A percentile compares a stretch with the other conserved stretches of the same genome.
Evolutionary conservation across 441 rosid genomes (phyloP).

Genomic region (Omphalea diandra): DNA sequence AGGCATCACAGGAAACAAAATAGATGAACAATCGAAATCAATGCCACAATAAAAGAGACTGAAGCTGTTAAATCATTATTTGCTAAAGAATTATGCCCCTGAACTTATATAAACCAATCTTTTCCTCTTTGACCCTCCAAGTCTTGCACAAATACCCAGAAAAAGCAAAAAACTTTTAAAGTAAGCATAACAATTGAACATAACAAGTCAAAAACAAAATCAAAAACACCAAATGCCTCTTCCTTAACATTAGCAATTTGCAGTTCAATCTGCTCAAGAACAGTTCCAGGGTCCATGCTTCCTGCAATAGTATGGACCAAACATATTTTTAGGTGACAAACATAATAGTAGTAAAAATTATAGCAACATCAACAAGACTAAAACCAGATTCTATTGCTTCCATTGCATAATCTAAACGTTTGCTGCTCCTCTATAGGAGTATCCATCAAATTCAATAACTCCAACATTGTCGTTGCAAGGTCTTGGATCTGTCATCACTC

Average conservation of each 20-base stretch:
- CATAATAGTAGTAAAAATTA: background rate
- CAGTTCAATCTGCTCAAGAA: conserved; percentile 78
- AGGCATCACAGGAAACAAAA: conserved; percentile 76
- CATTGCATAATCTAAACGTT: conserved; percentile 65
- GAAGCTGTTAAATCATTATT: conserved; percentile 58
- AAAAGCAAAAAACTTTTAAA: background rate
- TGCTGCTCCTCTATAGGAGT: conserved; percentile 96
- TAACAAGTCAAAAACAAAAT: background rate
- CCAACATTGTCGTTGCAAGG: conserved; percentile 85
- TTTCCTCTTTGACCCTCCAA: conserved; percentile 9
- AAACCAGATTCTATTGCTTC: conserved; percentile 85
- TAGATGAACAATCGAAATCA: conserved; percentile 69
- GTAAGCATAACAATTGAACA: background rate
- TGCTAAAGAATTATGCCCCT: conserved; percentile 7
- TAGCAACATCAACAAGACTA: background rate
- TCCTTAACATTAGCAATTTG: conserved; percentile 80
- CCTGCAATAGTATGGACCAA: conserved; percentile 34
- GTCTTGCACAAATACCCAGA: conserved; percentile 14
- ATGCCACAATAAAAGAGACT: conserved; percentile 47
- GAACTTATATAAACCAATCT: background rate
- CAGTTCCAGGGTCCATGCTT: conserved; percentile 52
- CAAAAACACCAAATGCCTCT: conserved; percentile 35
- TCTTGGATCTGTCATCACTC: conserved; percentile 78
- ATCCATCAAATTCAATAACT: conserved; percentile 97
- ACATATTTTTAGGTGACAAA: conserved; percentile 8